These are phyloP conservation scores for Starmerella khaoyaiensis DNA, from an alignment of 805 yeast genomes.

Conservation along the genomic window DNA sequence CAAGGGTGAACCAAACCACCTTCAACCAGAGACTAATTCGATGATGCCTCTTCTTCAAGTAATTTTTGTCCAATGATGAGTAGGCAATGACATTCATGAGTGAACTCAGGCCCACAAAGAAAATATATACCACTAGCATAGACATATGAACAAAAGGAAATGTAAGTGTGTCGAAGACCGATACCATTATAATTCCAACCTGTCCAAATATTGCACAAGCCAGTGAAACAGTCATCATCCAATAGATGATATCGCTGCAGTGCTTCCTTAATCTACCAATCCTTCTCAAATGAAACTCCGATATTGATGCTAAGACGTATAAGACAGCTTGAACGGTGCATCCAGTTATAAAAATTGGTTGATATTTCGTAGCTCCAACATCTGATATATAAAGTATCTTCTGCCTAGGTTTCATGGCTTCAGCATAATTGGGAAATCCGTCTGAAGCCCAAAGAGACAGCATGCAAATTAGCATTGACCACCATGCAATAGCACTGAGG, in stretches of 20 bases:
- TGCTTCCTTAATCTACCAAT: conserved; percentile 44
- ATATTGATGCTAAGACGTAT: conserved; percentile 47
- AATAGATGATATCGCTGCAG: conserved; percentile 33
- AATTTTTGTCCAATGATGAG: conserved; percentile 35
- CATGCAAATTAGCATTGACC: conserved; percentile 81
- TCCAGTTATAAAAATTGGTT: conserved; percentile 73
- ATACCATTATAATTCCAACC: conserved; percentile 57
- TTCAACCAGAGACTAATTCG: conserved; percentile 37
- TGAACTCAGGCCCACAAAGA: conserved; percentile 44
- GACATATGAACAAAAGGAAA: conserved; percentile 42
- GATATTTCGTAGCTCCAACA: conserved; percentile 74
- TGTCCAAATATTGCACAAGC: conserved; percentile 46
- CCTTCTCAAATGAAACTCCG: conserved; percentile 52
- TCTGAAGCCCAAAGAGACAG: conserved; percentile 64
- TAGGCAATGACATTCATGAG: conserved; percentile 36
- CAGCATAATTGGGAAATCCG: conserved; percentile 60
- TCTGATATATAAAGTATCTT: conserved; percentile 62
- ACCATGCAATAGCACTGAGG: conserved; percentile 60
- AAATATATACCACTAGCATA: conserved; percentile 64
- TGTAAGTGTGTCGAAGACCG: conserved; percentile 54
- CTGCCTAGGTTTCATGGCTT: conserved; percentile 34
- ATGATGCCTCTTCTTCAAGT: conserved; percentile 26
- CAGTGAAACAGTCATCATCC: conserved; percentile 34
- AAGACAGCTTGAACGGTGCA: conserved; percentile 66
- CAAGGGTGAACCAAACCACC: conserved; percentile 49